These are phyloP conservation scores for Xylariaceae sp. DNA, from an alignment of 2,329 filamentous ascomycete genomes.

Conservation along the genomic window DNA sequence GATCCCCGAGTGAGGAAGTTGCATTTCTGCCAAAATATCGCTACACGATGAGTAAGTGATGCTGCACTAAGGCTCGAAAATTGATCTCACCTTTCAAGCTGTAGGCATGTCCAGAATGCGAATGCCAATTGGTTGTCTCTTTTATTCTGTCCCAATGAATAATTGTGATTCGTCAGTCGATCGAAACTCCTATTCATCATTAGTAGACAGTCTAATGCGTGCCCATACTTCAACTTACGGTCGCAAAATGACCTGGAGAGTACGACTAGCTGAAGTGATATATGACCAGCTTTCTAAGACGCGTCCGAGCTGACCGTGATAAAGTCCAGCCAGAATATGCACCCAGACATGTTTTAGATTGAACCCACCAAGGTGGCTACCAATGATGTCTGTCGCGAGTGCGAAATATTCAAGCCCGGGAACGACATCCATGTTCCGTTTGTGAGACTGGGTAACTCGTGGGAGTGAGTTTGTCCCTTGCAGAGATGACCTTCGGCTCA, in stretches of 20 bases:
- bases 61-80: background rate
- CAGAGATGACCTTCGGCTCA: slow-evolving; percentile 49
- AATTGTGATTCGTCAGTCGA: slow-evolving; percentile 36
- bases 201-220: slow-evolving; percentile 4
- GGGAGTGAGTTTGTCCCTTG: slow-evolving; percentile 33
- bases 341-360: slow-evolving; percentile 82
- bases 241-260: slow-evolving; percentile 69
- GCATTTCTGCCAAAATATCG: slow-evolving; percentile 86
- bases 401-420: slow-evolving; percentile 89
- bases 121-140: slow-evolving; percentile 64
- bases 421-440: slow-evolving; percentile 75
- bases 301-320: slow-evolving; percentile 81
- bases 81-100: slow-evolving; percentile 70
- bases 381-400: slow-evolving; percentile 80
- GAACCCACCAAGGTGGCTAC: slow-evolving; percentile 72
- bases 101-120: slow-evolving; percentile 90
- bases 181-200: slow-evolving; percentile 39
- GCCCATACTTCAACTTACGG: slow-evolving; percentile 47
- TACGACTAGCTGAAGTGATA: slow-evolving; percentile 52
- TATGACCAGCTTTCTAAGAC: slow-evolving; percentile 77
- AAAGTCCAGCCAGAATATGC: slow-evolving; percentile 78
- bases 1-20: slow-evolving; percentile 56
- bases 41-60: slow-evolving; percentile 39
- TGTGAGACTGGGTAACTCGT: slow-evolving; percentile 25
- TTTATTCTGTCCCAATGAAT: slow-evolving; percentile 33